Evolutionary conservation across 176 grass and related monocot genomes (phyloP).

Genomic region (Ensete ventricosum): DNA sequence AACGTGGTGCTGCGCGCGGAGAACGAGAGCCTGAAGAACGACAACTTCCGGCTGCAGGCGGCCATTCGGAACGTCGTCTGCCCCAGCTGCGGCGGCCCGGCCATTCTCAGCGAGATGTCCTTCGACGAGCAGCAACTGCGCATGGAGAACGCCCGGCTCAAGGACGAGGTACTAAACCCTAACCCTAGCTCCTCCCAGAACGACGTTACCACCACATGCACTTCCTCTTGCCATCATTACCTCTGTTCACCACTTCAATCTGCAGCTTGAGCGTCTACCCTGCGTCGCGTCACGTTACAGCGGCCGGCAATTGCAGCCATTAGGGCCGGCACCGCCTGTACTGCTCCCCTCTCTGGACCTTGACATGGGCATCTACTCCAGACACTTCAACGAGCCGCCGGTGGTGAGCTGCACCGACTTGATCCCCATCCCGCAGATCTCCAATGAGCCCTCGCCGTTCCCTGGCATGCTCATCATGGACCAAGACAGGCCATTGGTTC

Average conservation of each 20-base stretch:
- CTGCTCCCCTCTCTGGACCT: constrained; percentile 66
- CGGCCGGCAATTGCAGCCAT: constrained; percentile 27
- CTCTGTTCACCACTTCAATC: neutral
- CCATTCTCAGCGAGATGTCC: constrained; percentile 80
- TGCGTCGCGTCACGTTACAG: constrained; percentile 60
- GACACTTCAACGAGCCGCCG: constrained; percentile 50
- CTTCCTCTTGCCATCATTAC: too few relatives aligned
- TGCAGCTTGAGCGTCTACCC: constrained; percentile 79
- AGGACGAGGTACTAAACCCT: constrained; percentile 59
- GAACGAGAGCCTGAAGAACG: constrained; percentile 86
- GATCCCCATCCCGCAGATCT: constrained; percentile 26
- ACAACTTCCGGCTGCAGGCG: constrained; percentile 84
- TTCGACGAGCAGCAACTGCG: constrained; percentile 90
- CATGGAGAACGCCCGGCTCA: constrained; percentile 85
- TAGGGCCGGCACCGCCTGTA: constrained; percentile 35
- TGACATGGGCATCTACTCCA: constrained; percentile 71
- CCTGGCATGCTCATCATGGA: constrained; percentile 39
- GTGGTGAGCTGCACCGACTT: constrained; percentile 38
- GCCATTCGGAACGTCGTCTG: constrained; percentile 84
- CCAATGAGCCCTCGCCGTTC: constrained; percentile 20
- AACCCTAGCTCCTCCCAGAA: neutral
- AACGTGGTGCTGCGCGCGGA: constrained; percentile 71
- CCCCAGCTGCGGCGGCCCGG: constrained; percentile 80
- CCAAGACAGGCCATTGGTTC: constrained; percentile 54
- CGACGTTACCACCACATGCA: neutral